phyloP scores from a whole-genome alignment of 495 filamentous ascomycete species.

The Clohesyomyces aquaticus region DNA sequence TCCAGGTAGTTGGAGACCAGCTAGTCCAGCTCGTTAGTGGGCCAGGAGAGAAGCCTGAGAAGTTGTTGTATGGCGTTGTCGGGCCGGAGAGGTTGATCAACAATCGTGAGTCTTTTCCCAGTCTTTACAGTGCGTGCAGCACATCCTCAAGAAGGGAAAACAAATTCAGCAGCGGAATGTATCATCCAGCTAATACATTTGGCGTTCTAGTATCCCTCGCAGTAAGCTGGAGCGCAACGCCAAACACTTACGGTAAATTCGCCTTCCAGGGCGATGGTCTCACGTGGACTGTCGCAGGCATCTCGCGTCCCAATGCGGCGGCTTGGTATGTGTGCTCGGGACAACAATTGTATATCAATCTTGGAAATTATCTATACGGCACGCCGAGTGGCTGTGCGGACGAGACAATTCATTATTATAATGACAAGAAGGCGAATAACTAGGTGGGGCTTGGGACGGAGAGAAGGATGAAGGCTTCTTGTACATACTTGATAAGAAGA shows the following conservation, averaged over 20 bases:
- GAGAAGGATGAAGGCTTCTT: no score
- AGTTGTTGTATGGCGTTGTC: constrained; percentile 50
- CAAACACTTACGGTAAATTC: constrained; percentile 63
- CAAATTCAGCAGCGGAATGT: no score
- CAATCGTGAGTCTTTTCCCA: constrained; percentile 1
- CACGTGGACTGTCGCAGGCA: constrained; percentile 55
- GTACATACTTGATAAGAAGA: no score
- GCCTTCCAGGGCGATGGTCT: constrained; percentile 60
- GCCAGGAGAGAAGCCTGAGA: constrained; percentile 37
- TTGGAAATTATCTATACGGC: constrained; percentile 61
- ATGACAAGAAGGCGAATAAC: constrained; percentile 44
- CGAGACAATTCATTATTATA: constrained; percentile 61
- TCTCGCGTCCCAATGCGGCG: constrained; percentile 58
- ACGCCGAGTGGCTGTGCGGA: constrained; percentile 63
- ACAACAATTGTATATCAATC: constrained; percentile 61
- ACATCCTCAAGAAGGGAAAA: no score
- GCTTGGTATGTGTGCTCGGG: constrained; percentile 63
- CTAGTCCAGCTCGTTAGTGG: constrained; percentile 53
- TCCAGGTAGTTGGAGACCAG: constrained; percentile 59
- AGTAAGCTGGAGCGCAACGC: constrained; percentile 53
- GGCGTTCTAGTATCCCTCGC: constrained; percentile 43
- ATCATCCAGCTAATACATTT: no score
- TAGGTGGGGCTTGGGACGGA: no score
- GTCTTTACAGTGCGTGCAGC: no score
- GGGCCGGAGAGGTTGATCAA: constrained; percentile 28